These are phyloP conservation scores for Coniochaeta sp. DNA, from an alignment of 2,329 filamentous ascomycete species.

Conservation along the genomic window DNA sequence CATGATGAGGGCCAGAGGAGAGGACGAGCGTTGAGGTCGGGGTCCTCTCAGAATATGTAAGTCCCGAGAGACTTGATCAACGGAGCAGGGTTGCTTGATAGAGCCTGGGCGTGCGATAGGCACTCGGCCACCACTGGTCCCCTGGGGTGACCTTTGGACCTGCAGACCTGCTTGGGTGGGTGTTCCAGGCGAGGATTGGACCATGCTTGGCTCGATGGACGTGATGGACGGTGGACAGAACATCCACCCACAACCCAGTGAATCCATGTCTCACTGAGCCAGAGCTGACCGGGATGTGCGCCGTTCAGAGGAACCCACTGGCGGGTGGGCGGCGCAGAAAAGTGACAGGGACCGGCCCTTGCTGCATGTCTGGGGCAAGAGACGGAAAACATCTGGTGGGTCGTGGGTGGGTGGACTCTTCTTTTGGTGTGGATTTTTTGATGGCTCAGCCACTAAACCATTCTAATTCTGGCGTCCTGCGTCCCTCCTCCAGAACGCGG, in stretches of 20 bases:
- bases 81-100: conserved; percentile 23
- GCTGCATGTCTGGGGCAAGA: conserved; percentile 35
- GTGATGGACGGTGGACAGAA: neutral
- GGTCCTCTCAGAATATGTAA: conserved; percentile 40
- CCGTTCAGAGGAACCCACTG: conserved; percentile 8
- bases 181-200: conserved; percentile 3
- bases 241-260: conserved; percentile 11
- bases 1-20: conserved; percentile 29
- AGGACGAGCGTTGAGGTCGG: conserved; percentile 34
- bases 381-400: conserved; percentile 33
- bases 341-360: conserved; percentile 17
- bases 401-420: conserved; percentile 18
- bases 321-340: conserved; percentile 5
- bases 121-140: conserved; percentile 18
- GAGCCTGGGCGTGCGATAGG: conserved; percentile 25
- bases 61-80: conserved; percentile 34
- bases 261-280: conserved; percentile 1
- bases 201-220: conserved; percentile 3
- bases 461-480: conserved; percentile 29
- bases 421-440: conserved; percentile 17
- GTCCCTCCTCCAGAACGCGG: conserved; percentile 8
- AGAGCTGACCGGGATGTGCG: neutral
- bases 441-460: conserved; percentile 27
- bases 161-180: too few species aligned
- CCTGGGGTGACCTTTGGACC: conserved; percentile 15